Evolutionary conservation across 768 basidiomycete genomes (phyloP), one percentile per base, ranked within the genome.

Genomic region (Dioszegia aurantiaca): DNA sequence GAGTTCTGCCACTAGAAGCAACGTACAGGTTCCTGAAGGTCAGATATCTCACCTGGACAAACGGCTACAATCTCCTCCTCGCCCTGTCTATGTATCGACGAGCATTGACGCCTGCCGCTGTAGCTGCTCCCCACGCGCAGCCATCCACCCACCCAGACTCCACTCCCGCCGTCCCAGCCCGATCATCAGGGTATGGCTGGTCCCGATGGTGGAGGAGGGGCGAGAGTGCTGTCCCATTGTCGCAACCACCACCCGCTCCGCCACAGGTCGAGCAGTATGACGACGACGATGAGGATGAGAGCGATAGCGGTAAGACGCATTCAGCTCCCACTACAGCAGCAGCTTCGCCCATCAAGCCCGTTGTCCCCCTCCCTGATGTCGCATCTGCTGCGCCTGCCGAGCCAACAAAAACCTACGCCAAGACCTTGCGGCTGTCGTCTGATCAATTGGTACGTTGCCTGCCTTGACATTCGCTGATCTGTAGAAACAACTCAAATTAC

Each of bases 351-450:
- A 27, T 56, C 23, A 43, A 55, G 21, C 57, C 55, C 14, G 45
- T 48, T 4, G 39, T 39, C 8, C 17, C 52, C 10, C 27, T 55
- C 16, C 55, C 58, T 2, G 36, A 19, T 2, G 24, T 31, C 10
- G 11, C 21, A 19, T 8, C 59, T 8, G 51, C 40, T 12, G 53
- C 36, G 31, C 44, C 27, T 24, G n/a, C 36, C 2, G 41, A 62
- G 31, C 46, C 64, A 27, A 58, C 54, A 17, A 83, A 83, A 71
- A 86, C 83, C 68, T 98, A 84, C 71, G 92, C 89, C 9, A 98
- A 99, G 80, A 91, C 94, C 0, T 77, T 99, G 58, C 83, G 95
- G 5, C 77, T 99, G 59, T 91, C 93, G 0, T 95, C 92, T 3
- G 91, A 94, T 65, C 95, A 99, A 73, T 82, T 99, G 40, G 91